Evolutionary conservation across 1,139 yeast species (phyloP).

Genomic region (Pichia sp.): DNA sequence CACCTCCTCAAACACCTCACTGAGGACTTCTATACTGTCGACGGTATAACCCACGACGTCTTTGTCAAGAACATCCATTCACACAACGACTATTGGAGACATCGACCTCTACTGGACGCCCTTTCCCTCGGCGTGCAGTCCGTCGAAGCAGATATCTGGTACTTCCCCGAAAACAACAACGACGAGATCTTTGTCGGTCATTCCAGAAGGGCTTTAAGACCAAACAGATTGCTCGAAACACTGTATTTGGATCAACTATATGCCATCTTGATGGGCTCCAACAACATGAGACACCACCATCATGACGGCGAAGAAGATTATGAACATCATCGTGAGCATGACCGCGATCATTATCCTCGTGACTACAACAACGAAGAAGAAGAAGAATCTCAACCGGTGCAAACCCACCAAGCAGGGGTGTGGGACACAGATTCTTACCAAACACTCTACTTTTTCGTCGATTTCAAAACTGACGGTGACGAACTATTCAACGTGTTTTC

Average conservation of each 20-base stretch:
- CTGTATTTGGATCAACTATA: slow-evolving; percentile 56
- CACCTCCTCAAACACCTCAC: slow-evolving; percentile 1
- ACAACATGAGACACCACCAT: slow-evolving; percentile 9
- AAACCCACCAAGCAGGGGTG: slow-evolving; percentile 38
- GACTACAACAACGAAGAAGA: too few species aligned
- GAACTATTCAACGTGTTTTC: slow-evolving; percentile 36
- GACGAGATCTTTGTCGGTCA: slow-evolving; percentile 65
- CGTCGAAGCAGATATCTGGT: slow-evolving; percentile 75
- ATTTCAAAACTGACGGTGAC: slow-evolving; percentile 44
- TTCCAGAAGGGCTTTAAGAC: slow-evolving; percentile 45
- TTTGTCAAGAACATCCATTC: slow-evolving; percentile 48
- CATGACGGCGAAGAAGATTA: too few species aligned
- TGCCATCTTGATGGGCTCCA: slow-evolving; percentile 41
- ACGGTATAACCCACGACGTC: slow-evolving; percentile 25
- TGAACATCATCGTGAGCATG: too few species aligned
- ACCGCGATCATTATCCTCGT: too few species aligned
- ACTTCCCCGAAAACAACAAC: slow-evolving; percentile 23
- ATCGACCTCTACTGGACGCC: slow-evolving; percentile 61
- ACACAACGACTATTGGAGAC: slow-evolving; percentile 77
- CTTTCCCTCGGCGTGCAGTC: slow-evolving; percentile 56
- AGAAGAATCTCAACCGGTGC: too few species aligned
- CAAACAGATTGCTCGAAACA: slow-evolving; percentile 44
- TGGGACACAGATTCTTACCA: slow-evolving; percentile 41
- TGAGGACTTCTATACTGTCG: slow-evolving; percentile 6
- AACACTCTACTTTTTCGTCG: slow-evolving; percentile 46